Conservation (phyloP, 225 moss, liverwort and hornwort species). For the Marchantia paleacea region DNA sequence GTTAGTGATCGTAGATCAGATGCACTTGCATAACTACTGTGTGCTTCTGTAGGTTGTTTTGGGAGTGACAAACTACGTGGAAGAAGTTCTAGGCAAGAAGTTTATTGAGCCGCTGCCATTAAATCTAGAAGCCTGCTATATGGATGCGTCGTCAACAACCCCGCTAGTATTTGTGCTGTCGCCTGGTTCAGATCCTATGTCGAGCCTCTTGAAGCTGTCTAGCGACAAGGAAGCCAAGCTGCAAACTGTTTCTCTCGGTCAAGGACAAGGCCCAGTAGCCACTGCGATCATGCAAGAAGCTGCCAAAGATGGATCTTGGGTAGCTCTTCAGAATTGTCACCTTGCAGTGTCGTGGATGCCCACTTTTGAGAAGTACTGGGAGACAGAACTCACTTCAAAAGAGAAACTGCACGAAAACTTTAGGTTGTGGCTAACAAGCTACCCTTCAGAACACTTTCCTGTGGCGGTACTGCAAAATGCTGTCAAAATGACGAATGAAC, state of each 20-base stretch:
- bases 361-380: conserved; percentile 83
- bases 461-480: conserved; percentile 73
- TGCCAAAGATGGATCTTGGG: conserved; percentile 61
- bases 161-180: conserved; percentile 76
- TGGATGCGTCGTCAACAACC: conserved; percentile 57
- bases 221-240: conserved; percentile 64
- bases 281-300: conserved; percentile 61
- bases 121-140: conserved; percentile 71
- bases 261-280: conserved; percentile 77
- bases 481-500: conserved; percentile 87
- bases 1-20: too few relatives aligned
- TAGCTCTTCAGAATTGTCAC: conserved; percentile 86
- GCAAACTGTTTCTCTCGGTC: conserved; percentile 69
- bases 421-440: conserved; percentile 80
- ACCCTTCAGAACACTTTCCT: conserved; percentile 74
- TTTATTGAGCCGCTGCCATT: conserved; percentile 73
- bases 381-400: conserved; percentile 60
- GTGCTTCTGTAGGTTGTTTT: conserved; percentile 50
- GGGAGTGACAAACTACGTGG: conserved; percentile 55
- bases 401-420: conserved; percentile 60
- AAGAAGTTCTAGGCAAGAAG: conserved; percentile 46
- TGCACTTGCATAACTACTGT: too few relatives aligned
- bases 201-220: conserved; percentile 58
- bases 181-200: conserved; percentile 81
- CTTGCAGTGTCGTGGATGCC: conserved; percentile 89